Conservation (phyloP, 768 basidiomycete species). For the Kwoniella bestiolae region DNA sequence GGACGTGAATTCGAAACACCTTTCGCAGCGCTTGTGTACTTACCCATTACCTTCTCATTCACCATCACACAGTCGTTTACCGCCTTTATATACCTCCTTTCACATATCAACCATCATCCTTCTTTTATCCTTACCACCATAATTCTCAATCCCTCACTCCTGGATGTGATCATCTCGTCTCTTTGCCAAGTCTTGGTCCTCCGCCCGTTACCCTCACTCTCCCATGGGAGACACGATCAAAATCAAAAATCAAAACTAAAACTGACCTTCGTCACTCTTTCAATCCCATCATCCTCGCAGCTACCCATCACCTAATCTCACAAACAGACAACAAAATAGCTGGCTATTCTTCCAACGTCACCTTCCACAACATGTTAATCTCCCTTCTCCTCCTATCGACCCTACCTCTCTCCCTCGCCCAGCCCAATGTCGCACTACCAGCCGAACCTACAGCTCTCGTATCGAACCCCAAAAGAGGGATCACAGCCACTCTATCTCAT, state of each 20-base stretch:
- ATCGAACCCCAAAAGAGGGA: slow-evolving; percentile 13
- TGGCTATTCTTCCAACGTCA: slow-evolving; percentile 1
- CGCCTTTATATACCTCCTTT: not conserved
- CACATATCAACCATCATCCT: not conserved
- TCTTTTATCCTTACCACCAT: not conserved
- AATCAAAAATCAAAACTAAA: not conserved
- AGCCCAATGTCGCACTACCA: slow-evolving; percentile 23
- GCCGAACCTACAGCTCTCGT: slow-evolving; percentile 22
- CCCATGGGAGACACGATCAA: too few relatives aligned
- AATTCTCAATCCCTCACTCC: not conserved
- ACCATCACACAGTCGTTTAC: not conserved
- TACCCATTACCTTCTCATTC: not conserved
- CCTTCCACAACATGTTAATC: not conserved
- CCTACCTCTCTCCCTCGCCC: slow-evolving; percentile 30
- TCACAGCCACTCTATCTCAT: slow-evolving; percentile 27
- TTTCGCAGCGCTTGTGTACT: not conserved
- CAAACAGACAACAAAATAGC: not conserved
- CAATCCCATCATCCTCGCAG: not conserved
- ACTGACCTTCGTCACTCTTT: slow-evolving; percentile 15
- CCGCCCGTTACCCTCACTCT: too few relatives aligned
- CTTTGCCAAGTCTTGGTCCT: not conserved
- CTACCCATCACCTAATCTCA: not conserved
- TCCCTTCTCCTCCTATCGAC: not conserved
- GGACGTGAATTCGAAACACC: slow-evolving; percentile 1
- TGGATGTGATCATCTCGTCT: not conserved